Conservation (phyloP, 305 asterid genomes). For the Plantago lanceolata region DNA sequence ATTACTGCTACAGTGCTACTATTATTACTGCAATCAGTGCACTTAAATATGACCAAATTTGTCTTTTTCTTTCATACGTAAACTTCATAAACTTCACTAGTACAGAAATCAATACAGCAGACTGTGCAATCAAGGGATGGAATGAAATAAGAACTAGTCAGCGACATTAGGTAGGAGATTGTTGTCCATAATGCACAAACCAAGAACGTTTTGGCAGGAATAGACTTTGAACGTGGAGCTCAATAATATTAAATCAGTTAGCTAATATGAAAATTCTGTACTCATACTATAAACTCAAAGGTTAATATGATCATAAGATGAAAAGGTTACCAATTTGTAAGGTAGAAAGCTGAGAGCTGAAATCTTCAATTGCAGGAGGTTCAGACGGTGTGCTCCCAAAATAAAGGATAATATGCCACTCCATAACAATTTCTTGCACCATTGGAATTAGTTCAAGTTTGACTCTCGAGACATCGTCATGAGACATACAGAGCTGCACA, state of each 20-base stretch:
- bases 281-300: not conserved
- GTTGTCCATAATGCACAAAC: too few relatives aligned
- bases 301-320: not conserved
- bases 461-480: slow-evolving; percentile 64
- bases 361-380: slow-evolving; percentile 80
- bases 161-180: too few relatives aligned
- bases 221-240: slow-evolving; percentile 10
- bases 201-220: not conserved
- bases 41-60: too few relatives aligned
- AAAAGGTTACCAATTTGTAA: slow-evolving; percentile 67
- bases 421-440: slow-evolving; percentile 75
- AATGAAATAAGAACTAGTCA: too few relatives aligned
- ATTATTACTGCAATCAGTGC: too few relatives aligned
- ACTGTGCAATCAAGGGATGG: too few relatives aligned
- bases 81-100: too few relatives aligned
- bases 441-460: slow-evolving; percentile 75
- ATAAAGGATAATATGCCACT: slow-evolving; percentile 89
- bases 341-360: slow-evolving; percentile 81
- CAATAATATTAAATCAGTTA: slow-evolving; percentile 9
- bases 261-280: slow-evolving; percentile 2
- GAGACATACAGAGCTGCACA: slow-evolving; percentile 78
- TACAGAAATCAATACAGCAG: too few relatives aligned
- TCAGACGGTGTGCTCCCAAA: slow-evolving; percentile 80
- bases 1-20: too few relatives aligned
- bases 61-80: too few relatives aligned